phyloP scores from a whole-genome alignment of 768 basidiomycete species.

The Dentipellis fragilis region DNA sequence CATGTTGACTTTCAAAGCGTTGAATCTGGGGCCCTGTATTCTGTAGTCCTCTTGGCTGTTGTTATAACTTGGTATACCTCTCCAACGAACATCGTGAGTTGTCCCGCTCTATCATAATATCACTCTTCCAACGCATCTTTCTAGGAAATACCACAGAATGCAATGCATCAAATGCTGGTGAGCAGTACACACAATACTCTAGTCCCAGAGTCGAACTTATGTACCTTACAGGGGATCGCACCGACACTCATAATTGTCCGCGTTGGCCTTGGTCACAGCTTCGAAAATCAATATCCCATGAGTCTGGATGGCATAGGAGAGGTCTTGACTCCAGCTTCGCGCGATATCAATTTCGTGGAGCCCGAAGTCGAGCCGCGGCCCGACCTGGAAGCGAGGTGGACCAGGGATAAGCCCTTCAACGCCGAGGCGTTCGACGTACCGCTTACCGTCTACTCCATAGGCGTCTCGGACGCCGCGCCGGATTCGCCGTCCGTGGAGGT shows the following conservation, averaged over 20 bases:
- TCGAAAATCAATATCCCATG: not conserved
- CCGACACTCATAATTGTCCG: not conserved
- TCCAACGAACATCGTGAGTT: not conserved
- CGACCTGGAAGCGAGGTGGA: not conserved
- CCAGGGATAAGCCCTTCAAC: not conserved
- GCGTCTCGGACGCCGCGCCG: not conserved
- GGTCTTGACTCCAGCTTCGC: not conserved
- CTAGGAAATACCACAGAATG: not conserved
- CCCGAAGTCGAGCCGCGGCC: not conserved
- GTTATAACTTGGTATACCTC: not conserved
- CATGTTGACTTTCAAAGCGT: not conserved
- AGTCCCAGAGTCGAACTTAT: not conserved
- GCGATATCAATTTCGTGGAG: not conserved
- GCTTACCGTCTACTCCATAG: not conserved
- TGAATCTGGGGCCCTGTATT: not conserved
- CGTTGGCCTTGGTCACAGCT: not conserved
- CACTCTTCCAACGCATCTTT: not conserved
- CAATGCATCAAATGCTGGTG: not conserved
- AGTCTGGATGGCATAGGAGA: not conserved
- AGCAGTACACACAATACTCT: not conserved
- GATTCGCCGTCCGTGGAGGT: not conserved
- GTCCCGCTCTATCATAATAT: not conserved
- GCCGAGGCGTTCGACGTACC: not conserved
- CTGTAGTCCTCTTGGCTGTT: not conserved
- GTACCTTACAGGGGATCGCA: not conserved